Conservation (phyloP, 1,284 basidiomycete species). For the Wallemia ichthyophaga region DNA sequence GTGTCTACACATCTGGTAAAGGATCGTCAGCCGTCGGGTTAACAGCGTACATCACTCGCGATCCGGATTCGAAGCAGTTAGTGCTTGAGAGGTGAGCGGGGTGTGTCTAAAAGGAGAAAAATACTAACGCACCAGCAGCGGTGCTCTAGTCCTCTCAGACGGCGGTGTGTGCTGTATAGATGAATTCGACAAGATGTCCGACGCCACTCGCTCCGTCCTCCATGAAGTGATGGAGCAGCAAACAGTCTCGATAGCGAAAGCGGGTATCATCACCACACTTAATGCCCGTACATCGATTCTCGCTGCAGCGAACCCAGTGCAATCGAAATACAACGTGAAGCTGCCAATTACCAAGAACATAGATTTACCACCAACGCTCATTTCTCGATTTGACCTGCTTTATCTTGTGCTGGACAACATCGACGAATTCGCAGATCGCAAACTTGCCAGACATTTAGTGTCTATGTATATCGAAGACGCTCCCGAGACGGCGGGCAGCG, state of each 20-base stretch:
- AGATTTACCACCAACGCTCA: constrained; percentile 83
- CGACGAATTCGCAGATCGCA: constrained; percentile 65
- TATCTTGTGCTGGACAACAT: constrained; percentile 89
- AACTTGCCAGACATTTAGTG: constrained; percentile 73
- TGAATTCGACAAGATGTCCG: constrained; percentile 98
- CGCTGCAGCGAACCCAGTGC: constrained; percentile 87
- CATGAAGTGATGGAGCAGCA: constrained; percentile 99
- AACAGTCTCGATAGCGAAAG: constrained; percentile 98
- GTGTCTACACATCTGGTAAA: constrained; percentile 88
- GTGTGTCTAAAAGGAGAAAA: not conserved
- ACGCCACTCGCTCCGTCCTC: constrained; percentile 75
- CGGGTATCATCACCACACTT: constrained; percentile 91
- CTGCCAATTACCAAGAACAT: constrained; percentile 58
- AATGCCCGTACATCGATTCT: constrained; percentile 92
- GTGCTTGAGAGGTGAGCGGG: constrained; percentile 56
- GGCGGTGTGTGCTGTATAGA: constrained; percentile 98
- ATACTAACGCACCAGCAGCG: constrained; percentile 22
- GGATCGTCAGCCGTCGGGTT: constrained; percentile 94
- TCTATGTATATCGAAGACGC: constrained; percentile 74
- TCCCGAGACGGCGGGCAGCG: constrained; percentile 33
- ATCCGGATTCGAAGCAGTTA: constrained; percentile 90
- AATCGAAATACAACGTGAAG: constrained; percentile 74
- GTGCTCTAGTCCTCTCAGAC: constrained; percentile 82
- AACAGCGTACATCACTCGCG: constrained; percentile 88
- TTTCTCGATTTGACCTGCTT: constrained; percentile 90